These are phyloP conservation scores for Cystobasidium pallidum DNA, from an alignment of 1,284 basidiomycete genomes.

Conservation along the genomic window DNA sequence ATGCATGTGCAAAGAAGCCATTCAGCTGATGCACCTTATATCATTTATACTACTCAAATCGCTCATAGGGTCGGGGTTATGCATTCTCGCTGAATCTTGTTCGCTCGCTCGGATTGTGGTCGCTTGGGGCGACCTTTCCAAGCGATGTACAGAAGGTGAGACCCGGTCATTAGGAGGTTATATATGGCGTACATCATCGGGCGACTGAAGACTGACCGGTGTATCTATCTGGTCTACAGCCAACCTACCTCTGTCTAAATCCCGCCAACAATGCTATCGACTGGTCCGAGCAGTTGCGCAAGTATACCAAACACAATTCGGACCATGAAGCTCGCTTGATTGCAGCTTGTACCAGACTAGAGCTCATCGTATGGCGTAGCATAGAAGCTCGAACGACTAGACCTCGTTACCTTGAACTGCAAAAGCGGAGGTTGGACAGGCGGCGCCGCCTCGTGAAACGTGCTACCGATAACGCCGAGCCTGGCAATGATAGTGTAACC, in stretches of 20 bases:
- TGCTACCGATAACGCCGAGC: not conserved
- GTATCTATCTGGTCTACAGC: not conserved
- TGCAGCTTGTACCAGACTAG: conserved; percentile 29
- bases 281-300: conserved; percentile 56
- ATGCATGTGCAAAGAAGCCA: too few species aligned
- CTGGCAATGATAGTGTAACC: not conserved
- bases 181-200: not conserved
- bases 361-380: conserved; percentile 30
- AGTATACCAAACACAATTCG: conserved; percentile 56
- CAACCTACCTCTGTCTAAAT: conserved; percentile 27
- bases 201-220: not conserved
- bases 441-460: conserved; percentile 14
- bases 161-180: not conserved
- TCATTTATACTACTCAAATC: not conserved
- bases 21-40: too few species aligned
- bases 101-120: conserved; percentile 42
- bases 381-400: conserved; percentile 20
- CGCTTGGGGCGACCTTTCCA: conserved; percentile 27
- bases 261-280: conserved; percentile 32
- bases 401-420: conserved; percentile 13
- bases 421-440: conserved; percentile 15
- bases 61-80: conserved; percentile 26
- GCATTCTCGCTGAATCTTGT: conserved; percentile 40
- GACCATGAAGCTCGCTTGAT: conserved; percentile 34
- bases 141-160: conserved; percentile 36